These are phyloP conservation scores for Medicago truncatula DNA, from an alignment of 306 rosid species.

Conservation along the genomic window MtrunA17r5.0-ANR NC_053046.1:19941501-19942000, in stretches of 20 bases:
- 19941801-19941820: constrained; percentile 71
- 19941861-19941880: constrained; percentile 72
- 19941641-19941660: constrained; percentile 57
- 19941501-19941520: constrained; percentile 69
- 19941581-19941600: constrained; percentile 70
- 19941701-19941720: constrained; percentile 82
- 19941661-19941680: constrained; percentile 61
- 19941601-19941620: constrained; percentile 74
- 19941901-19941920: constrained; percentile 71
- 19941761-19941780: constrained; percentile 67
- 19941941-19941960: constrained; percentile 64
- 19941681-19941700: constrained; percentile 68
- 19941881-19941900: constrained; percentile 74
- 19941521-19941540: constrained; percentile 49
- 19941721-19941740: constrained; percentile 85
- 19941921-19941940: constrained; percentile 61
- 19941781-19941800: constrained; percentile 71
- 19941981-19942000: constrained; percentile 72
- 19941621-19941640: constrained; percentile 54
- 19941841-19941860: constrained; percentile 83
- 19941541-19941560: constrained; percentile 62
- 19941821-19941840: constrained; percentile 87
- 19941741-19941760: constrained; percentile 71
- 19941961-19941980: constrained; percentile 69
- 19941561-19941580: constrained; percentile 59